A percentile compares a stretch with the other conserved stretches of the same genome.
Evolutionary conservation across 306 rosid species (phyloP).

Genomic region (Rubus parviflorus): DNA sequence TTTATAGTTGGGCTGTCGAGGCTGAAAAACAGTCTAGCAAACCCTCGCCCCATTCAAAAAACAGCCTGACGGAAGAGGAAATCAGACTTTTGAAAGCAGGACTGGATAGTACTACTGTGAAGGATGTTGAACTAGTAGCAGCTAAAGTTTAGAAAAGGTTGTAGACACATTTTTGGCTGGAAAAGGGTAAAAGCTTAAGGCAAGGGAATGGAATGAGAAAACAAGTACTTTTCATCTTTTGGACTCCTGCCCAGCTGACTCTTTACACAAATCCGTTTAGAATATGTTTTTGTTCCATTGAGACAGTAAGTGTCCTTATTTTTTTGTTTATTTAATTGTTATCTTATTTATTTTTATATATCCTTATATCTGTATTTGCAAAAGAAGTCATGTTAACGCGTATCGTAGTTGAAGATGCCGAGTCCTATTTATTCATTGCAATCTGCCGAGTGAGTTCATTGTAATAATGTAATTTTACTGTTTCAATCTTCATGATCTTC

Average conservation of each 20-base stretch:
- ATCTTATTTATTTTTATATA: neutral
- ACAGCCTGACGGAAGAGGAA: slow-evolving; percentile 86
- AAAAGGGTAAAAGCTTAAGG: slow-evolving; percentile 11
- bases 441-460: neutral
- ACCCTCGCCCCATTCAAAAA: slow-evolving; percentile 43
- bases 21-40: slow-evolving; percentile 54
- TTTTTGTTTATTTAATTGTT: neutral
- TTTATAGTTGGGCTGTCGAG: slow-evolving; percentile 95
- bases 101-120: slow-evolving; percentile 36
- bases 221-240: slow-evolving; percentile 16
- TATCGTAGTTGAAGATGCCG: neutral
- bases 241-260: slow-evolving; percentile 18
- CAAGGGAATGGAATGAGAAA: slow-evolving; percentile 2
- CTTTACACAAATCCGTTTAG: slow-evolving; percentile 30
- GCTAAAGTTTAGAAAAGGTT: slow-evolving; percentile 40
- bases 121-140: slow-evolving; percentile 69
- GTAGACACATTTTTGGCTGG: slow-evolving; percentile 6
- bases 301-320: neutral
- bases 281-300: slow-evolving; percentile 10
- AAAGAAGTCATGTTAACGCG: neutral
- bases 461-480: neutral
- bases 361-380: neutral
- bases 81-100: slow-evolving; percentile 68
- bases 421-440: neutral
- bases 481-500: neutral